Evolutionary conservation across 768 basidiomycete species (phyloP).

Genomic region (Asterophora parasitica): DNA sequence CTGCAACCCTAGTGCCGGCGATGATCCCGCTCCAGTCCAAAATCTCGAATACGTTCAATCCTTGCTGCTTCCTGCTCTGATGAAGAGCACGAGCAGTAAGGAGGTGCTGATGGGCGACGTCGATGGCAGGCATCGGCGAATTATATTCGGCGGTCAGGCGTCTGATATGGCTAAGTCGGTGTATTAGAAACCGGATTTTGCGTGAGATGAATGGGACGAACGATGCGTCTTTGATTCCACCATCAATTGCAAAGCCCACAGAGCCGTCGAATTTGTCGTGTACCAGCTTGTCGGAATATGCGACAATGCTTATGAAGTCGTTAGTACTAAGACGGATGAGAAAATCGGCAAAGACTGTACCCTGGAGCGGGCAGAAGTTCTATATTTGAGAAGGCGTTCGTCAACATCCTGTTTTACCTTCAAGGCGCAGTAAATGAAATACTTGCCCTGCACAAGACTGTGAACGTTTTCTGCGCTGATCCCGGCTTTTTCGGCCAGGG

Average conservation of each 20-base stretch:
- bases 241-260: conserved; percentile 74
- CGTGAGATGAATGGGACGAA: conserved; percentile 25
- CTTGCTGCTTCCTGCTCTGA: conserved; percentile 38
- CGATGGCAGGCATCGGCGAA: conserved; percentile 67
- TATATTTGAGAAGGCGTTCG: conserved; percentile 14
- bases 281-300: conserved; percentile 65
- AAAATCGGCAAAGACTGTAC: conserved; percentile 26
- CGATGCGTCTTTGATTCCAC: conserved; percentile 85
- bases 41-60: conserved; percentile 42
- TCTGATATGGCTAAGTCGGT: conserved; percentile 53
- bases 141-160: conserved; percentile 60
- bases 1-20: conserved; percentile 70
- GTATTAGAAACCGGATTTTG: conserved; percentile 2
- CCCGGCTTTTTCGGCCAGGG: conserved; percentile 80
- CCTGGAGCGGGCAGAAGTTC: conserved; percentile 68
- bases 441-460: conserved; percentile 51
- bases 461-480: conserved; percentile 60
- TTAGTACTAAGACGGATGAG: conserved; percentile 4
- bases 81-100: conserved; percentile 76
- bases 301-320: conserved; percentile 36
- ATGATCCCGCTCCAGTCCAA: conserved; percentile 85
- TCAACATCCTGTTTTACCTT: neutral
- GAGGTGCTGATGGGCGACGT: conserved; percentile 72
- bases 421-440: no score
- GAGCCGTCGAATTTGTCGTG: conserved; percentile 71